Base-by-base conservation (phyloP, 495 filamentous ascomycete genomes). In the Lepraria neglecta region DNA sequence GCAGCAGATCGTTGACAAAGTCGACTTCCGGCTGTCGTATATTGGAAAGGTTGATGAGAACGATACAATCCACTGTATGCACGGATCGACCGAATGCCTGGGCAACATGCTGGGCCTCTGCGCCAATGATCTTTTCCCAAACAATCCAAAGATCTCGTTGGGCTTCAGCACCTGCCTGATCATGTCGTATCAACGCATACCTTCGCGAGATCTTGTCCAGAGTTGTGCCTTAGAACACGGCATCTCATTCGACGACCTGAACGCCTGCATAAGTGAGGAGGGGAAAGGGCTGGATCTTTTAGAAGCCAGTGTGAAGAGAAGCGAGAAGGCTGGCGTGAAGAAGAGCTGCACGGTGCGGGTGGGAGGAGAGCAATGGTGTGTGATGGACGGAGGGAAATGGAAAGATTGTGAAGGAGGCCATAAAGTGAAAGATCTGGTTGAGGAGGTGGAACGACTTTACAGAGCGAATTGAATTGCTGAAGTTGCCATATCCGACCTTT, bases 71-170 rank as follows among this genome's bases (percentile, higher is more conserved):
- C 75, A 78, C 15, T 99, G 95, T 78, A 95, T 77, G 71, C 94
- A 97, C 68, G 95, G 94, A 6, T 87, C 91, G 6, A 77, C 76
- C 15, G 94, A 99, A 76, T 99, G 94, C 69, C 83, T 97, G 67
- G 92, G 92, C 19, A 88, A 99, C 73, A 95, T 95, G 75, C 78
- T 99, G 70, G 85, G 92, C 65, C 86, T 97, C 59, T 99, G 94
- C 77, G 94, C 91, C 30, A 83, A 85, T 14, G 77, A 84, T 59
- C 79, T 92, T 5, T 89, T 90, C 68, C 81, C 64, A 17, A 85
- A 90, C 11, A 84, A 90, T 56, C 83, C 88, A n/a, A 91, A 92
- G 72, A 86, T 83, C 31, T 95, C 86, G 58, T 81, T 97, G 44
- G 91, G 91, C 30, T 99, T 97, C 73, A 87, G 87, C 42, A 90